Evolutionary conservation across 257 asterid genomes (phyloP), one percentile per base, ranked within the genome.

Genomic region (Solanum sitiens): DNA sequence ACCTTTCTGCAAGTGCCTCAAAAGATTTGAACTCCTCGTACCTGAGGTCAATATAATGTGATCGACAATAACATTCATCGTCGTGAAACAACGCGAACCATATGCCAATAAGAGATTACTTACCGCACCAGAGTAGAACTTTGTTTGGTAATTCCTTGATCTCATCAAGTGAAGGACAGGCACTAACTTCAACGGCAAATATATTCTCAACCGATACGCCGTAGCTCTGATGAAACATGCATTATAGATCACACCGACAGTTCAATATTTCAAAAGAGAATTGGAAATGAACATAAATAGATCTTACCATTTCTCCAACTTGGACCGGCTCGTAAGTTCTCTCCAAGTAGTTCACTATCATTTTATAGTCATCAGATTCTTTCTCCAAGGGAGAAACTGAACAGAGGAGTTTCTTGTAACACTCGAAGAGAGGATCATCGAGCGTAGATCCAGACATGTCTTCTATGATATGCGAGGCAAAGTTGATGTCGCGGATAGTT

Each of bases 41-140:
- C 99, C 98, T 96, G 70, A 87, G 1, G 12, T 11, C 13, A 47
- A 40, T 11, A 39, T 7, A 2, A 40, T 67, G 15, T 94, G 45
- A 86, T 9, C 1, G 1, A 4, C 7, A 3, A 33, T 27, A n/a
- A 18, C 1, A 33, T 65, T 16, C 30, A 8, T 0, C 18, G 3
- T 18, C 40, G 1, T 0, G 84, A 27, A 1, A 30, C 44, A 5
- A 3, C 70, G 0, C 47, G 44, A 80, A 47, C 0, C 47, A 18
- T 27, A 27, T 30, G 44, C 70, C 44, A 45, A 15, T 1, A 11
- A 47, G 68, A 47, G 4, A 47, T 27, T 50, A 50, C 98, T 23
- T 82, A 96, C 99, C 99, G 91, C 99, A 95, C 98, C 98, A 97
- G 3, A 97, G 90, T 30, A 97, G 92, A 86, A 91, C 89, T 87